Conservation (phyloP, 768 basidiomycete genomes). For the Leccinum ochraceum region DNA sequence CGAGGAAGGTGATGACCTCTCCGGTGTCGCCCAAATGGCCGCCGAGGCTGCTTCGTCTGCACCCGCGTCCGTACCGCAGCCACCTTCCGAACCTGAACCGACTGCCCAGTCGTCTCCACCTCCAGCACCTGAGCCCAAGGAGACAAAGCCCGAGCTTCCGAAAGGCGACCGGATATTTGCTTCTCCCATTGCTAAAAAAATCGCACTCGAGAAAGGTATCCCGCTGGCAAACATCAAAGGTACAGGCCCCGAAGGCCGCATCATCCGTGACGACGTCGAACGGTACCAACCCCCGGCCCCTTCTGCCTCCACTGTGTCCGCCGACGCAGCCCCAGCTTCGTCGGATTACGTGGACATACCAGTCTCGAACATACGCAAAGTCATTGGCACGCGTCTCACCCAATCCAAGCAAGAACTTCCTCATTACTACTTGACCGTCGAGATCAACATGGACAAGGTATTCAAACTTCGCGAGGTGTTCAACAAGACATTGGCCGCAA, state of each 20-base stretch:
- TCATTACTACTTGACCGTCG: constrained; percentile 95
- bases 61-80: constrained; percentile 35
- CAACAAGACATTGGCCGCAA: constrained; percentile 83
- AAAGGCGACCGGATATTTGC: constrained; percentile 88
- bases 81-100: constrained; percentile 45
- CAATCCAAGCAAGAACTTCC: constrained; percentile 96
- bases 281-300: constrained; percentile 67
- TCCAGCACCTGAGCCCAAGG: constrained; percentile 36
- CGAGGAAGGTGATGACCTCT: constrained; percentile 94
- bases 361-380: constrained; percentile 91
- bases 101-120: constrained; percentile 36
- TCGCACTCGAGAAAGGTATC: constrained; percentile 92
- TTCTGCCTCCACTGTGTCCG: constrained; percentile 43
- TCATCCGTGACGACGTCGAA: constrained; percentile 94
- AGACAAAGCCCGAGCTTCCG: constrained; percentile 56
- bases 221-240: constrained; percentile 90
- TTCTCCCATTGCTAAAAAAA: constrained; percentile 94
- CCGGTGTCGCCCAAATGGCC: constrained; percentile 75
- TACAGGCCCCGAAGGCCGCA: constrained; percentile 90
- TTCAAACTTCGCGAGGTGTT: constrained; percentile 94
- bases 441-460: constrained; percentile 96
- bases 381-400: constrained; percentile 85
- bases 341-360: constrained; percentile 89
- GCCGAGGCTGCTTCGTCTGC: constrained; percentile 53
- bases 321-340: constrained; percentile 50